Conservation (phyloP, 306 rosid genomes). For the Vachellia collinsii region DNA sequence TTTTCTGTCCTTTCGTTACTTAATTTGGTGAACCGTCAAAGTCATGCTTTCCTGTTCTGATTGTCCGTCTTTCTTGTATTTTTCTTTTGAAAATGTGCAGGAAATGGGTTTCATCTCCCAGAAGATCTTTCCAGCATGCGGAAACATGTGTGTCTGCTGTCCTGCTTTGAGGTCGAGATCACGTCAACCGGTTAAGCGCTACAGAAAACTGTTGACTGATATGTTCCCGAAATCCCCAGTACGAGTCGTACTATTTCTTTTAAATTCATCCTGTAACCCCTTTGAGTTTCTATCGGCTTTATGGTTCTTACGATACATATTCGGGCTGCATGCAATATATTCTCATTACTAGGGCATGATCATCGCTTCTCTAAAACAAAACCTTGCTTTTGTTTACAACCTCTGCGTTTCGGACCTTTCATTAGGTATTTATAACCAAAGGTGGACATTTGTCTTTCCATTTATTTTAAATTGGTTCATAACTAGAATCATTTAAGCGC, state of each 20-base stretch:
- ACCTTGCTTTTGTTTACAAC: slow-evolving; percentile 9
- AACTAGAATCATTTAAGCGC: not conserved
- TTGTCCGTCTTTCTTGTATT: slow-evolving; percentile 23
- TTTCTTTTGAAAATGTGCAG: slow-evolving; percentile 43
- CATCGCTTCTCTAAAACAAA: not conserved
- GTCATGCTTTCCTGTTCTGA: slow-evolving; percentile 15
- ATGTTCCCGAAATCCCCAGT: slow-evolving; percentile 92
- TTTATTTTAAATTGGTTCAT: not conserved
- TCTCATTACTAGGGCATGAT: not conserved
- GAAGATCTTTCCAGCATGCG: slow-evolving; percentile 96
- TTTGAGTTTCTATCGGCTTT: not conserved
- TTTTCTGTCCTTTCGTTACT: not conserved
- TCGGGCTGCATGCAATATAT: not conserved
- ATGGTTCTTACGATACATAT: not conserved
- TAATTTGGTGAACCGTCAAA: not conserved
- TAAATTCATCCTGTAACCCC: not conserved
- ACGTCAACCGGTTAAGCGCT: slow-evolving; percentile 94
- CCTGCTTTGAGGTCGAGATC: slow-evolving; percentile 97
- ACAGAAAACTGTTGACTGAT: slow-evolving; percentile 85
- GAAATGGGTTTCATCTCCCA: slow-evolving; percentile 91
- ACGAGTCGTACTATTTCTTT: slow-evolving; percentile 25
- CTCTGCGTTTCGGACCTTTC: slow-evolving; percentile 1
- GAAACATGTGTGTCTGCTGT: slow-evolving; percentile 93
- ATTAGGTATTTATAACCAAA: slow-evolving; percentile 6
- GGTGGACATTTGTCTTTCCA: slow-evolving; percentile 21